Evolutionary conservation across 495 filamentous ascomycete genomes (phyloP), one percentile per base, ranked within the genome.

Genomic region (Neurospora intermedia): DNA sequence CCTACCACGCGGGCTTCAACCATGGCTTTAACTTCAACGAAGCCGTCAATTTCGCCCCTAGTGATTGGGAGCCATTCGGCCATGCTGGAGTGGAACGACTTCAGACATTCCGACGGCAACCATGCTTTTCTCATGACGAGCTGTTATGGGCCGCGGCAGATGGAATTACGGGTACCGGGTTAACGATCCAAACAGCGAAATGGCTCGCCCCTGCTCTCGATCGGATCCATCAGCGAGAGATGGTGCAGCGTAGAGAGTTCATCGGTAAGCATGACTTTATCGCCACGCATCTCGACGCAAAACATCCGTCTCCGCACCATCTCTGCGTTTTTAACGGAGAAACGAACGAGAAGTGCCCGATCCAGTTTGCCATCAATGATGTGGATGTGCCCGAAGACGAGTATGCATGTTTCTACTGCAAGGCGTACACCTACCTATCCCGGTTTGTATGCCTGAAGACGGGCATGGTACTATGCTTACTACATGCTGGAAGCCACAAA

Each of bases 1-100:
- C 93, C 6, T 97, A 97, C 75, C 93, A 96, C 81, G 93, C 93
- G 10, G 93, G 93, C 0, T 97, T 97, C 83, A 99, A 97, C 78
- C 96, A 92, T 79, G 96, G 91, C 9, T 99, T 99, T 86, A 99
- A 99, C 79, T 97, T 98, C 84, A 99, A 99, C 74, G 96, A 99
- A 79, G 96, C 96, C 2, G 96, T 99, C 73, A 99, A 99, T 79
- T 98, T 99, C 81, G 96, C 96, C 4, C 96, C 96, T 13, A 84
- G 83, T n/a, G 96, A 98, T 79, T 99, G 96, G 96, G 96, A 98
- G 78, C 94, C 93, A 1, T 96, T 89, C 83, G 96, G 96, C 6
- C 92, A 95, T 74, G 85, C 88, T 48, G 94, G 95, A 23, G 94
- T 98, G 6, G 89, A 94, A 76, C 88, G 95, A 70, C 86, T 98